Conservation (phyloP, 495 filamentous ascomycete genomes). For the Penicillium daleae region DNA sequence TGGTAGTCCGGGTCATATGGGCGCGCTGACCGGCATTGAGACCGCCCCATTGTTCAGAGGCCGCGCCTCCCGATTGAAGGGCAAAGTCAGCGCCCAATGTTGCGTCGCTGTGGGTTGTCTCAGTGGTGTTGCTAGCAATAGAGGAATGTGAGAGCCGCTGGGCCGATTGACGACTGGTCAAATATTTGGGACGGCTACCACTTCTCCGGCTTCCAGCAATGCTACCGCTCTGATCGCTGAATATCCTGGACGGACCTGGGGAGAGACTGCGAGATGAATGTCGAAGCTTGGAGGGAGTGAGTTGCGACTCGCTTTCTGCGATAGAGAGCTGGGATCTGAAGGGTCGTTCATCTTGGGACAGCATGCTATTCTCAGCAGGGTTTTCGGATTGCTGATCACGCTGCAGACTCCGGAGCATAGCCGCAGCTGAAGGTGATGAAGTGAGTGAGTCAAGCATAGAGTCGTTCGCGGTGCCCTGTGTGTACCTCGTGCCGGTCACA, state of each 20-base stretch:
- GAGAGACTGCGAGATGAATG: conserved; percentile 37
- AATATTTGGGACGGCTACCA: conserved; percentile 66
- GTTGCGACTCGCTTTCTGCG: conserved; percentile 36
- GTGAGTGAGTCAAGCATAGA: conserved; percentile 62
- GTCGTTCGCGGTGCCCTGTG: conserved; percentile 49
- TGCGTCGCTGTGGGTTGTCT: conserved; percentile 66
- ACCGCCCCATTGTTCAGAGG: conserved; percentile 60
- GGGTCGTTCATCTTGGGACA: conserved; percentile 33
- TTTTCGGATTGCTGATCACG: conserved; percentile 33
- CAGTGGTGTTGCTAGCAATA: conserved; percentile 62
- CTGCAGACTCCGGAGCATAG: conserved; percentile 56
- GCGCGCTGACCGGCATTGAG: conserved; percentile 47
- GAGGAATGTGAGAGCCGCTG: conserved; percentile 81
- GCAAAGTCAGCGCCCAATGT: conserved; percentile 84
- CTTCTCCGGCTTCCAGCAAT: conserved; percentile 38
- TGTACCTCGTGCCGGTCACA: conserved; percentile 26
- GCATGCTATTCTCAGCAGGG: conserved; percentile 22
- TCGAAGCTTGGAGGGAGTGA: conserved; percentile 36
- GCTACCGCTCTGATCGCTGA: conserved; percentile 38
- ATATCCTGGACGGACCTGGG: conserved; percentile 41
- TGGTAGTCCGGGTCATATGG: conserved; percentile 75
- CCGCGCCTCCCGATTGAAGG: conserved; percentile 79
- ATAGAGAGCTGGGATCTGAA: conserved; percentile 28
- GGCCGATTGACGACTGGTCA: conserved; percentile 73
- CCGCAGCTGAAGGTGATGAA: conserved; percentile 70